phyloP scores from a whole-genome alignment of 768 basidiomycete species.

The Ramaria rubella region DNA sequence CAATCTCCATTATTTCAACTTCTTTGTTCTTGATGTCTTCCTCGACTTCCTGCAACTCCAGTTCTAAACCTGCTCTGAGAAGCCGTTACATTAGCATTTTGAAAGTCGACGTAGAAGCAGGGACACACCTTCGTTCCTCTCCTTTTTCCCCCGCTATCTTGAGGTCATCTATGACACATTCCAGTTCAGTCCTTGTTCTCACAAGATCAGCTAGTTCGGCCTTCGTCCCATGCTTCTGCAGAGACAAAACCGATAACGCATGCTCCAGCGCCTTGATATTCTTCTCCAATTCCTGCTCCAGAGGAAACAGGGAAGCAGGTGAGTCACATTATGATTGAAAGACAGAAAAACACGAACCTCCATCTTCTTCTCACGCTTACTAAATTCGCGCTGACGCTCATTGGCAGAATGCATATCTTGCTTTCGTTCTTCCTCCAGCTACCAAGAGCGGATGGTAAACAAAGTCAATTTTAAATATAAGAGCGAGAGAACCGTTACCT shows the following conservation, averaged over 20 bases:
- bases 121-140: conserved; percentile 29
- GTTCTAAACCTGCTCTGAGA: conserved; percentile 31
- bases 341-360: conserved; percentile 49
- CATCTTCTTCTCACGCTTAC: conserved; percentile 76
- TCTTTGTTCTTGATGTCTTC: conserved; percentile 60
- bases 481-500: conserved; percentile 52
- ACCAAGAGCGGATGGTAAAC: neutral
- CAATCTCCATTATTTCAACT: conserved; percentile 48
- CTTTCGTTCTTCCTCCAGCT: conserved; percentile 56
- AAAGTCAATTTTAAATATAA: neutral
- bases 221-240: conserved; percentile 70
- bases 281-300: conserved; percentile 59
- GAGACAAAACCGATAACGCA: conserved; percentile 56
- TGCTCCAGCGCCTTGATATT: conserved; percentile 66
- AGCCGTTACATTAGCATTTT: neutral
- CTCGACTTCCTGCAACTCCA: conserved; percentile 57
- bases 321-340: neutral
- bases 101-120: neutral
- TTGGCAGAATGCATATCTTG: conserved; percentile 83
- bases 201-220: conserved; percentile 83
- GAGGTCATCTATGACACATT: conserved; percentile 77
- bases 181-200: conserved; percentile 76
- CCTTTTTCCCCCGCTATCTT: conserved; percentile 59
- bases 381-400: conserved; percentile 73
- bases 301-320: neutral